Percentiles rank a stretch among this genome's conserved stretches.
Conservation (phyloP, 2,329 filamentous ascomycete species). For the Xylaria digitata region DNA sequence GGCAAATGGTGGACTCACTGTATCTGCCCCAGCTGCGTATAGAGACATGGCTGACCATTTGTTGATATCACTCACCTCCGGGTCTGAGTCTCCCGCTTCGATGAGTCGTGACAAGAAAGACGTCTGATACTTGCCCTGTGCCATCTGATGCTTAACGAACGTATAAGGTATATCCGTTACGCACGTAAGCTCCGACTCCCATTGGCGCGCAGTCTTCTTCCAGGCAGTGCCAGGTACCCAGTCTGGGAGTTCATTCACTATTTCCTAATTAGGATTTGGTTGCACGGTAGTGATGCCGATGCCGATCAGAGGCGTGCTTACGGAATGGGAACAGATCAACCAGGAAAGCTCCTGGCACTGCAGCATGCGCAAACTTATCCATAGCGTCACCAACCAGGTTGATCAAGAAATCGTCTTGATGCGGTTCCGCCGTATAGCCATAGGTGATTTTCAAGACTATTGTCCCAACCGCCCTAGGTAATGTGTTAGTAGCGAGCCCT, state of each 20-base stretch:
- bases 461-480: constrained; percentile 39
- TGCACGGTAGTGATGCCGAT: background rate
- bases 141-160: constrained; percentile 38
- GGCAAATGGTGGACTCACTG: constrained; percentile 15
- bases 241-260: constrained; percentile 29
- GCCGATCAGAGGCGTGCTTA: constrained; percentile 19
- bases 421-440: constrained; percentile 44
- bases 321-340: constrained; percentile 45
- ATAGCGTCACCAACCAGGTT: constrained; percentile 39
- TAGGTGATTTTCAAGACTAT: constrained; percentile 46
- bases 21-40: constrained; percentile 45
- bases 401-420: constrained; percentile 43
- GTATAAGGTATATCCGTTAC: constrained; percentile 26
- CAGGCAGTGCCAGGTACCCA: constrained; percentile 33
- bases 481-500: constrained; percentile 22
- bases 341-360: constrained; percentile 43
- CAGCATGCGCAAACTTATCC: constrained; percentile 40
- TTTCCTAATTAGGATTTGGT: constrained; percentile 2
- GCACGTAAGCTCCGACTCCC: constrained; percentile 16
- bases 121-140: constrained; percentile 30
- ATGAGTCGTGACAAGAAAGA: constrained; percentile 42
- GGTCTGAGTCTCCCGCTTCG: constrained; percentile 29
- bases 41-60: constrained; percentile 42
- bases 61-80: constrained; percentile 30
- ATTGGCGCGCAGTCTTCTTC: constrained; percentile 27